Percentiles rank a stretch among this genome's conserved stretches.
phyloP scores from a whole-genome alignment of 176 grass and related monocot species.

The Melocanna baccifera region DNA sequence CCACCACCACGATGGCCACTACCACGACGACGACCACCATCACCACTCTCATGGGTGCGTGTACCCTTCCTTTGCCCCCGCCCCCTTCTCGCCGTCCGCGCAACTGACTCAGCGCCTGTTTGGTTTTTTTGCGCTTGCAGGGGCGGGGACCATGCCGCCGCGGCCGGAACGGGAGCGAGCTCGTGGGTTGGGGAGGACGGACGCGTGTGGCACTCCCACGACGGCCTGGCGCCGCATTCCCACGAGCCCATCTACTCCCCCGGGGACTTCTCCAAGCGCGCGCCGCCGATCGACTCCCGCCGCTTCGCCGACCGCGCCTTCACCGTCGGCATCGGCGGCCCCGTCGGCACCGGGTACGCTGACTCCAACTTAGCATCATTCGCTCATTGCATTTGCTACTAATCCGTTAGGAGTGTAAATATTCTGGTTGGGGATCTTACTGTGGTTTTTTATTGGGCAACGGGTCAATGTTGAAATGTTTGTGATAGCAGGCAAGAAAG shows the following conservation, averaged over 20 bases:
- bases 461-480: not conserved
- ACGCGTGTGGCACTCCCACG: constrained; percentile 84
- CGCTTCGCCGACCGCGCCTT: constrained; percentile 84
- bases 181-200: constrained; percentile 79
- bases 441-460: not conserved
- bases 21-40: constrained; percentile 35
- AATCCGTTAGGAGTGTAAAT: not conserved
- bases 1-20: constrained; percentile 17
- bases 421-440: not conserved
- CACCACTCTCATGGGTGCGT: constrained; percentile 44
- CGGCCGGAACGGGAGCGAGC: not conserved
- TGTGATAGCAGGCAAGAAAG: not conserved
- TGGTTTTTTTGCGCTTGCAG: constrained; percentile 9
- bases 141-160: constrained; percentile 8
- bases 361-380: too few species aligned
- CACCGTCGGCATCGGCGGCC: constrained; percentile 92
- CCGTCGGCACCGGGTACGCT: constrained; percentile 81
- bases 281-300: constrained; percentile 54
- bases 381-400: not conserved
- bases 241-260: constrained; percentile 98
- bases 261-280: constrained; percentile 88
- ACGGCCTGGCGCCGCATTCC: constrained; percentile 89
- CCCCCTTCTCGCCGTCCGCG: not conserved
- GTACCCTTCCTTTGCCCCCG: too few species aligned
- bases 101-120: not conserved